Evolutionary conservation across 2,329 filamentous ascomycete species (phyloP), one percentile per base, ranked within the genome.

Genomic region (Ophiostoma ips): DNA sequence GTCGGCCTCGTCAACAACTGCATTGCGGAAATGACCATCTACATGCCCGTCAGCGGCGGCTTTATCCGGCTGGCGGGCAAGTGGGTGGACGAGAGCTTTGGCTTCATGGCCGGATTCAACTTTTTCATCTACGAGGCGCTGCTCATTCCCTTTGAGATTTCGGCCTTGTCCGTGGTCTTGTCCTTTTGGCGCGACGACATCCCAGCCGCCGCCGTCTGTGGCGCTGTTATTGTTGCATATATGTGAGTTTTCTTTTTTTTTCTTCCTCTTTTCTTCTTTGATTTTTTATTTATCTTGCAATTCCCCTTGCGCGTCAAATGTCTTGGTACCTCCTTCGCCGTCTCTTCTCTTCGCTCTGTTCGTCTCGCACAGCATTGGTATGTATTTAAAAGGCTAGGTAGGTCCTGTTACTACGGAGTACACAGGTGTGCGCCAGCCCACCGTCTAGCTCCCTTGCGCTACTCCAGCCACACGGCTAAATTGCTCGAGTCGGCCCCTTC

Each of bases 71-170:
- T 82, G 58, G 77, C 77, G 5, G 77, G 78, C 28, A 68, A 77
- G 56, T 83, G 77, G 75, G 76, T 77, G 10, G 79, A 83, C 60
- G 78, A 82, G n/a, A 70, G 79, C 10, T 66, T 77, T 18, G 78
- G 78, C 33, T 81, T 83, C 58, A 71, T 70, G 60, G 67, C 63
- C 15, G 66, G 65, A 19, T 68, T 64, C 65, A 68, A 68, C 53
- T 69, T 68, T 56, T 69, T 68, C 50, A 57, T 68, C 19, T 68
- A 67, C 56, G 64, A 68, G 50, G 66, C 66, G 1, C 59, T 62
- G 44, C 59, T 67, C 1, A 68, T 68, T 40, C 66, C 66, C 3
- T 69, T 65, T 53, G 66, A 69, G 55, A 68, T 69, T 40, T 63
- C 63, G 1, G 66, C 66, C 13, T 55, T 67, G 45, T 61, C 67